phyloP scores from a whole-genome alignment of 23 red algal species.

The Chondrus crispus region DNA sequence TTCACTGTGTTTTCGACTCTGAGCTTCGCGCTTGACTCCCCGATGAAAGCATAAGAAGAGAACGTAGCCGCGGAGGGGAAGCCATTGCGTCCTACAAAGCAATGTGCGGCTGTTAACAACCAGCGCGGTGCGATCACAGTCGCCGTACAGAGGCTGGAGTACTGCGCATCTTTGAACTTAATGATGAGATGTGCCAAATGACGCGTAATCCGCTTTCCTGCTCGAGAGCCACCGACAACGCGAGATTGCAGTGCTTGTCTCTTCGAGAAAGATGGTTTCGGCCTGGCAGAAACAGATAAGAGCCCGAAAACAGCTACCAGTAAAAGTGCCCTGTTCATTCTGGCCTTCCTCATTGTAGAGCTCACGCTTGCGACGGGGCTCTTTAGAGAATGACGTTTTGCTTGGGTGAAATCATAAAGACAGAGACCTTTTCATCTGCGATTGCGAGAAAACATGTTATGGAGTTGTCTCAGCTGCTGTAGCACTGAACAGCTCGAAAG shows the following conservation, averaged over 20 bases:
- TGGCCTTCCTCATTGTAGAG: too few species aligned
- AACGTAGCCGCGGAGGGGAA: background rate
- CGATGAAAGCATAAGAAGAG: slow-evolving; percentile 25
- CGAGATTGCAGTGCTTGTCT: slow-evolving; percentile 15
- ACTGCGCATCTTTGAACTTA: slow-evolving; percentile 9
- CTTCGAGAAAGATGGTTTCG: too few species aligned
- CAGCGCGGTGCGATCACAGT: slow-evolving; percentile 31
- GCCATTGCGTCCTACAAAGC: slow-evolving; percentile 24
- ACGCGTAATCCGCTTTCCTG: slow-evolving; percentile 7
- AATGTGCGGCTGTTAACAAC: slow-evolving; percentile 55
- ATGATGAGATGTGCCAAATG: slow-evolving; percentile 52
- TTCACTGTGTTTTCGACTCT: slow-evolving; percentile 7
- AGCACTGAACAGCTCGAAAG: too few species aligned
- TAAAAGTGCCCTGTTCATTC: too few species aligned
- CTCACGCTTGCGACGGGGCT: too few species aligned
- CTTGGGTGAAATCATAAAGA: too few species aligned
- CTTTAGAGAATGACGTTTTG: too few species aligned
- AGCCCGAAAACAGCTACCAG: too few species aligned
- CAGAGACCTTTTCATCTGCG: too few species aligned
- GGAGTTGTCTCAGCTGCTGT: too few species aligned
- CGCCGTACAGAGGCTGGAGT: slow-evolving; percentile 13
- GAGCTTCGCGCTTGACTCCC: slow-evolving; percentile 28
- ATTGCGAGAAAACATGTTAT: too few species aligned
- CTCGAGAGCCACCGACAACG: slow-evolving; percentile 43
- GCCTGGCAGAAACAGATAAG: too few species aligned